Evolutionary conservation across 306 rosid genomes (phyloP), one percentile per base, ranked within the genome.

Genomic region (Casuarina glauca): DNA sequence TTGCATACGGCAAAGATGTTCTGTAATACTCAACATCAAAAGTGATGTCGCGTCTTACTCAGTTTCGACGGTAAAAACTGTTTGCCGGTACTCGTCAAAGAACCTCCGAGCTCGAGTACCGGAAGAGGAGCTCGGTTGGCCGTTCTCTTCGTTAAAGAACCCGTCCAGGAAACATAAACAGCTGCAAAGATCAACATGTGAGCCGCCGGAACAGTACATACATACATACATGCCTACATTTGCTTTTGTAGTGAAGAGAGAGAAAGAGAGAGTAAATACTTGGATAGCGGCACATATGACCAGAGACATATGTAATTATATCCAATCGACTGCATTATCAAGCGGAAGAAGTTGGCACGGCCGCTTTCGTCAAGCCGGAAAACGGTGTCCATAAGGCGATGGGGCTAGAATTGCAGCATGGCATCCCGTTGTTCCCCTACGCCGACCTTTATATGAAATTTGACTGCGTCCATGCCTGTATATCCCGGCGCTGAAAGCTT

Each of bases 261-360:
- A 16, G 35, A 6, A 6, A 69, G 32, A 38, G 26, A 58, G 43
- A 45, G 44, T 26, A 55, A 71, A 41, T 88, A 94, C 98, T 89
- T 94, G 50, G 89, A 41, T 45, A 83, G 81, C 61, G 90, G 84
- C 71, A 76, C 76, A 77, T 73, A 82, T 20, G 89, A 73, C 94
- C 98, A 94, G 2, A 94, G 73, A 62, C 96, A 92, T 82, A 92
- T 82, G 92, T 94, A 90, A 42, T 86, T 78, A 91, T 90, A 89
- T 70, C 90, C 90, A 39, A 81, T 68, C 55, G 92, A 84, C 0
- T 87, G 91, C 86, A 80, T 57, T 46, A 89, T 16, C 48, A 81
- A 35, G 26, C 74, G 86, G 9, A 94, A 82, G 57, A 86, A 80
- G 42, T 74, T 76, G 42, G 80, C 46, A 52, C 96, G 92, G 63